These are phyloP conservation scores for Trapa bicornis DNA, from an alignment of 345 rosid species.

Conservation along the genomic window DNA sequence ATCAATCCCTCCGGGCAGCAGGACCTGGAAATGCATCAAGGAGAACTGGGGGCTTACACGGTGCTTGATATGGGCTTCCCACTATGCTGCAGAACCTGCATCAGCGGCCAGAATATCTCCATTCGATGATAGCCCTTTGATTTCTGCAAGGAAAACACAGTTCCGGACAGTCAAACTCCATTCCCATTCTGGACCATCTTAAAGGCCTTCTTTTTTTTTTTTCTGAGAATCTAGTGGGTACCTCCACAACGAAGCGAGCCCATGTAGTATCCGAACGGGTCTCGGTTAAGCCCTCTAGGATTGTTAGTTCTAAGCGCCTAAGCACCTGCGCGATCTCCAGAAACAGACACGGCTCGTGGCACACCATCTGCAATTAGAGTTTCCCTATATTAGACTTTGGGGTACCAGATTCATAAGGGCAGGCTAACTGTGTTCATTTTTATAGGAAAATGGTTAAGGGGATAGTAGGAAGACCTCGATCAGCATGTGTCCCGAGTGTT, in stretches of 20 bases:
- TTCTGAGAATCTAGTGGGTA: not conserved
- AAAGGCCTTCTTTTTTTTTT: too few species aligned
- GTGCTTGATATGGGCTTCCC: slow-evolving; percentile 21
- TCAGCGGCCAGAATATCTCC: slow-evolving; percentile 65
- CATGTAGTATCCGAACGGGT: slow-evolving; percentile 24
- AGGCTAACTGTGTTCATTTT: too few species aligned
- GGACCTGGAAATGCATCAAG: not conserved
- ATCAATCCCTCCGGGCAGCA: not conserved
- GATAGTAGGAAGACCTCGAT: slow-evolving; percentile 29
- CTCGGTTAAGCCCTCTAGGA: slow-evolving; percentile 39
- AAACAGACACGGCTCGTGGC: slow-evolving; percentile 37
- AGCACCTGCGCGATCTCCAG: slow-evolving; percentile 48
- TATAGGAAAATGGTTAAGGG: too few species aligned
- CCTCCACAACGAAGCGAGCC: slow-evolving; percentile 65
- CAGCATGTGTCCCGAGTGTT: slow-evolving; percentile 41
- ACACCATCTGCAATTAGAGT: slow-evolving; percentile 34
- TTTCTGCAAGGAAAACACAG: slow-evolving; percentile 18
- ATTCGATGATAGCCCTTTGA: slow-evolving; percentile 44
- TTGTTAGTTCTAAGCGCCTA: slow-evolving; percentile 27
- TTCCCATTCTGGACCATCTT: too few species aligned
- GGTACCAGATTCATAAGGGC: too few species aligned
- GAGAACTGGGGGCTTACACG: slow-evolving; percentile 1
- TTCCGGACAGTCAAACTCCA: not conserved
- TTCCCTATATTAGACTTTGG: not conserved
- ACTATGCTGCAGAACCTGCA: slow-evolving; percentile 40